Conservation (phyloP, 2,329 filamentous ascomycete genomes). For the Aspergillus sp. region DNA sequence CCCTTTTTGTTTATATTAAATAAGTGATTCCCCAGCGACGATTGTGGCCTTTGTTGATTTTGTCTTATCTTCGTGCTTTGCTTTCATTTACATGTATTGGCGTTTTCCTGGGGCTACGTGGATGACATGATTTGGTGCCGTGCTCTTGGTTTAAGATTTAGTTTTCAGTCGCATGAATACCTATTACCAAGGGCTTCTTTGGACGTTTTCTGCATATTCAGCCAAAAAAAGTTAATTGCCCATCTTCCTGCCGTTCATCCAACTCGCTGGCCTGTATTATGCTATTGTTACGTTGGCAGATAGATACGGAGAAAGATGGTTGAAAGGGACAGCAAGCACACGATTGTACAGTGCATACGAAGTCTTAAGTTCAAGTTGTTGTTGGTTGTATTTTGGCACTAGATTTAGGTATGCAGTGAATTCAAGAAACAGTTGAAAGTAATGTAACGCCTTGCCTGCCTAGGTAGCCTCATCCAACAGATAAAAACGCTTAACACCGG, state of each 20-base stretch:
- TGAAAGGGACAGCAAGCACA: background rate
- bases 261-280: no score
- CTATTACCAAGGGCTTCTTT: conserved; percentile 1
- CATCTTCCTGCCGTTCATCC: background rate
- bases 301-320: no score
- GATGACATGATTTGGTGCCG: background rate
- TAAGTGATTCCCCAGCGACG: conserved; percentile 6
- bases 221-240: conserved; percentile 12
- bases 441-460: conserved; percentile 31
- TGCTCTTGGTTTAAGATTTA: background rate
- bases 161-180: background rate
- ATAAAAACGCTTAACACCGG: conserved; percentile 31
- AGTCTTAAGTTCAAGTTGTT: background rate
- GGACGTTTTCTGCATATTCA: conserved; percentile 11
- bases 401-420: conserved; percentile 1
- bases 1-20: conserved; percentile 2
- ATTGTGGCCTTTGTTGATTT: background rate
- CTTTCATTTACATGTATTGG: background rate
- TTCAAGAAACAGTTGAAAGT: conserved; percentile 14
- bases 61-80: background rate
- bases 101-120: conserved; percentile 5
- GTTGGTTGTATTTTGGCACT: background rate
- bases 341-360: background rate
- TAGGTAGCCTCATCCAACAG: conserved; percentile 22
- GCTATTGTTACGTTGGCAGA: no score